A percentile compares a stretch with the other conserved stretches of the same genome.
Evolutionary conservation across 441 rosid genomes (phyloP).

Genomic region (Mallotus repandus): DNA sequence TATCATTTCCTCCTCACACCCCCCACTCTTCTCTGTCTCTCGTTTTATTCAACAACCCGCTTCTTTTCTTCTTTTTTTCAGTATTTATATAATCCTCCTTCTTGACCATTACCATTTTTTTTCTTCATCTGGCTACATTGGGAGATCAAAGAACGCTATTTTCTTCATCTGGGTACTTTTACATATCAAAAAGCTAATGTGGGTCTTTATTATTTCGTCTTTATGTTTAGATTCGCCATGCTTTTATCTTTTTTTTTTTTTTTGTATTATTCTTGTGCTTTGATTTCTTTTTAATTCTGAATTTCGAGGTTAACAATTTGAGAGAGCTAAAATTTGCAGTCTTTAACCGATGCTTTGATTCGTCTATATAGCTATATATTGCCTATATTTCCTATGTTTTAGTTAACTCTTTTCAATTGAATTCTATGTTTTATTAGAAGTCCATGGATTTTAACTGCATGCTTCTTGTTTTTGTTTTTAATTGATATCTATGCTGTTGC

Average conservation of each 20-base stretch:
- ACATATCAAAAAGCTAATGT: slow-evolving; percentile 14
- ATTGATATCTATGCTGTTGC: neutral
- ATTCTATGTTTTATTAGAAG: neutral
- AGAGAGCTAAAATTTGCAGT: no score
- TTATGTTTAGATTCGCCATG: neutral
- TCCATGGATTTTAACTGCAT: neutral
- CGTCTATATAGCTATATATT: neutral
- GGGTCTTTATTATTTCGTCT: slow-evolving; percentile 15
- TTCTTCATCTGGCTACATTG: no score
- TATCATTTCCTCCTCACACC: no score
- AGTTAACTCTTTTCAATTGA: neutral
- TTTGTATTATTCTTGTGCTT: neutral
- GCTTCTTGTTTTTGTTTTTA: neutral
- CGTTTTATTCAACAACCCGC: no score
- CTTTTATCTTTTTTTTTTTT: neutral
- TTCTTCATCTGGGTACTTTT: slow-evolving; percentile 3
- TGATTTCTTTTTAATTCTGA: neutral
- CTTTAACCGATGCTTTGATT: neutral
- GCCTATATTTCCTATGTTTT: neutral
- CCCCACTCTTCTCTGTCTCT: no score
- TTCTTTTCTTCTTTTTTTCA: no score
- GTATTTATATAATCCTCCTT: no score
- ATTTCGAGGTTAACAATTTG: no score
- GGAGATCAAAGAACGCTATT: no score
- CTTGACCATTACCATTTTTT: no score